These are phyloP conservation scores for Chlamydomonas sp. DNA, from an alignment of 139 green algal species.

Conservation along the genomic window DNA sequence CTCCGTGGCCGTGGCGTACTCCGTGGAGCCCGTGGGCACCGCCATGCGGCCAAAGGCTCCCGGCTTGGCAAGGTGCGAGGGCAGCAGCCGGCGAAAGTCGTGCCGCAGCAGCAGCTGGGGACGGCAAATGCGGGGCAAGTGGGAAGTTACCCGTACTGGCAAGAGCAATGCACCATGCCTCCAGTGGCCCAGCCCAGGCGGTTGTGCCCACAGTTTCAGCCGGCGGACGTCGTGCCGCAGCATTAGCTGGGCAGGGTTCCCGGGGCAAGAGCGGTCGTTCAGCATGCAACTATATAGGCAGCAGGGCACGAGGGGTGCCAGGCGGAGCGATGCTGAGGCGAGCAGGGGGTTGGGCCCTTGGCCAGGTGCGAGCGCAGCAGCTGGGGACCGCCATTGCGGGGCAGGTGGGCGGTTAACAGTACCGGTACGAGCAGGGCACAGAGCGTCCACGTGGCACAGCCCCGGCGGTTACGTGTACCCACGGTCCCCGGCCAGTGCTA, in stretches of 20 bases:
- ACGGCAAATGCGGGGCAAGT: background rate
- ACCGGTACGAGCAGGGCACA: background rate
- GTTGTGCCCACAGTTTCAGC: background rate
- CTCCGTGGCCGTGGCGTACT: slow-evolving; percentile 22
- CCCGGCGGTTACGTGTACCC: background rate
- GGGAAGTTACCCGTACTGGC: no score
- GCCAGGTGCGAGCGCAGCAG: background rate
- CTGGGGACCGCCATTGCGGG: background rate
- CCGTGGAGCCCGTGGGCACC: slow-evolving; percentile 15
- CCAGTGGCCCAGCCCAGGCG: background rate
- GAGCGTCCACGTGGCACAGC: background rate
- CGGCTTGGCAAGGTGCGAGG: slow-evolving; percentile 28
- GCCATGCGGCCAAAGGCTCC: slow-evolving; percentile 16
- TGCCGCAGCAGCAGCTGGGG: background rate
- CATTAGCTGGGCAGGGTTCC: background rate
- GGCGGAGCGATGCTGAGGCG: no score
- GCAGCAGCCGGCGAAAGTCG: slow-evolving; percentile 22
- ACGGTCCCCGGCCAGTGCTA: background rate
- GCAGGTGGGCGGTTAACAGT: background rate
- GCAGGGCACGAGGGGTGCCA: no score
- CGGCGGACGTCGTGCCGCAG: background rate
- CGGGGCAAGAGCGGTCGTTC: no score
- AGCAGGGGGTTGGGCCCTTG: background rate
- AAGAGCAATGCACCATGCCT: background rate
- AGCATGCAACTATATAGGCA: no score